Percentiles rank a stretch among this genome's conserved stretches.
Conservation (phyloP, 176 grass and related monocot genomes). For the Zea mays region DNA sequence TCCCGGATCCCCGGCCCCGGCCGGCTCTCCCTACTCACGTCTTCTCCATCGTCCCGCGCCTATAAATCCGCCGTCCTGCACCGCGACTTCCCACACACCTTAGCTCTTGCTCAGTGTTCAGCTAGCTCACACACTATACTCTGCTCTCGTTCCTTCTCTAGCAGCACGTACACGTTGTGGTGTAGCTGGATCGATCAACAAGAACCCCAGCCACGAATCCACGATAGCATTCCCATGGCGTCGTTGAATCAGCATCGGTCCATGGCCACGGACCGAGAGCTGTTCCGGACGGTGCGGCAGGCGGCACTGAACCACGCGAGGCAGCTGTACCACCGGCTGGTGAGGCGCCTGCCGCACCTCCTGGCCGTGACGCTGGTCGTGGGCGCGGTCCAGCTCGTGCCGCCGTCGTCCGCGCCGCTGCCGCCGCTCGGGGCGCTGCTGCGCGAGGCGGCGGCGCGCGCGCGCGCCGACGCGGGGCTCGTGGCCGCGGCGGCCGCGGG, state of each 20-base stretch:
- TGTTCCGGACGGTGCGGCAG: slow-evolving; percentile 41
- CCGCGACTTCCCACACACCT: neutral
- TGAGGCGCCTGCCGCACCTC: slow-evolving; percentile 36
- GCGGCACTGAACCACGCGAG: slow-evolving; percentile 41
- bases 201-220: neutral
- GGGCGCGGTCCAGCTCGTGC: neutral
- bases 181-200: neutral
- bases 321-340: slow-evolving; percentile 38
- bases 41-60: neutral
- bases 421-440: neutral
- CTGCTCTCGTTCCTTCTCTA: no score
- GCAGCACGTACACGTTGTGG: neutral
- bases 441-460: neutral
- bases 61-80: slow-evolving; percentile 35
- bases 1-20: neutral
- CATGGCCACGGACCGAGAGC: slow-evolving; percentile 32
- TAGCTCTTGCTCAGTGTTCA: neutral
- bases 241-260: neutral
- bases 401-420: neutral
- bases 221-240: neutral
- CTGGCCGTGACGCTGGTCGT: slow-evolving; percentile 37
- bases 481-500: neutral
- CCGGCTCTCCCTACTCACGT: neutral
- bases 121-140: neutral
- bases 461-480: slow-evolving; percentile 8